Percentiles rank a stretch among this genome's conserved stretches.
Conservation (phyloP, 345 rosid species). For the Aquilaria sinensis region DNA sequence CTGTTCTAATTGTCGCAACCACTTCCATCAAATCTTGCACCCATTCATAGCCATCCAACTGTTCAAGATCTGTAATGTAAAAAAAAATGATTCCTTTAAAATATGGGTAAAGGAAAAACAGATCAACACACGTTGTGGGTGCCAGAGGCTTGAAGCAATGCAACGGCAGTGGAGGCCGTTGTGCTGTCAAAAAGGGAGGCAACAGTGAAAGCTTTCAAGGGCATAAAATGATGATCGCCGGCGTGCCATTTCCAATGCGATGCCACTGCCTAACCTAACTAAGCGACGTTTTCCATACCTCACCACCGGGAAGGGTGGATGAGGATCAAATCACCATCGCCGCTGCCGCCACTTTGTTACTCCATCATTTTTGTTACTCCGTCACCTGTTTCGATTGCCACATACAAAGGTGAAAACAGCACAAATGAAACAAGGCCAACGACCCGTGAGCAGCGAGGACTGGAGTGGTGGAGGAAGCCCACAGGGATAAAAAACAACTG, state of each 20-base stretch:
- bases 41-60: constrained; percentile 9
- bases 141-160: constrained; percentile 35
- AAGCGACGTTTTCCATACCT: constrained; percentile 31
- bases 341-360: constrained; percentile 13
- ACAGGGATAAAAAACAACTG: too few species aligned
- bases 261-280: constrained; percentile 27
- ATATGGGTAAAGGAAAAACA: not conserved
- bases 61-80: too few species aligned
- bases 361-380: not conserved
- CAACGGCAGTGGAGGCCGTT: constrained; percentile 23
- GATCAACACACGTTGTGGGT: constrained; percentile 21
- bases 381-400: too few species aligned
- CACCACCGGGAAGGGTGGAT: constrained; percentile 27
- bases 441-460: too few species aligned
- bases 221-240: constrained; percentile 28
- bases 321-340: not conserved
- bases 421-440: too few species aligned
- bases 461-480: too few species aligned
- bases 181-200: constrained; percentile 41
- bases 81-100: not conserved
- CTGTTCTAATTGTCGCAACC: constrained; percentile 36
- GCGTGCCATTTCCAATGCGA: constrained; percentile 24
- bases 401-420: too few species aligned
- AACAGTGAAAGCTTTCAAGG: constrained; percentile 35
- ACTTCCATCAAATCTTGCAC: constrained; percentile 38